Evolutionary conservation across 2,329 filamentous ascomycete genomes (phyloP).

Genomic region (Diaporthe nobilis): DNA sequence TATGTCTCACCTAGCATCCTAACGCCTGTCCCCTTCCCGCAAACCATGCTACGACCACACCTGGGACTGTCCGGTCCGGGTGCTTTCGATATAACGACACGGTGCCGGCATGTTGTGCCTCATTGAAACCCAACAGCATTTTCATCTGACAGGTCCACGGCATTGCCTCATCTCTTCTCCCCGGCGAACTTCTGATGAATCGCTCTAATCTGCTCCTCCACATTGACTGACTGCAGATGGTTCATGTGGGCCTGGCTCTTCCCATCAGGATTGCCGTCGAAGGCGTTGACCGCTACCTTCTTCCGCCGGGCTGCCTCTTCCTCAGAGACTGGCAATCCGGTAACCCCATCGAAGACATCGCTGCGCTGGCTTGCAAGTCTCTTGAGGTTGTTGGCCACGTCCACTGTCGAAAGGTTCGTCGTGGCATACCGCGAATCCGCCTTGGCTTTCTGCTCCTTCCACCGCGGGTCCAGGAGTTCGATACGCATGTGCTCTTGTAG

Average conservation of each 20-base stretch:
- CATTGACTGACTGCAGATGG: slow-evolving; percentile 78
- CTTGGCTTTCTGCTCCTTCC: slow-evolving; percentile 96
- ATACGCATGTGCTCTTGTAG: slow-evolving; percentile 95
- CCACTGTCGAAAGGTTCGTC: slow-evolving; percentile 87
- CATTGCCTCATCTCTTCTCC: slow-evolving; percentile 48
- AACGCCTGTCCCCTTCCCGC: slow-evolving; percentile 1
- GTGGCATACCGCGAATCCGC: slow-evolving; percentile 86
- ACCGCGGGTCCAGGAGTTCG: slow-evolving; percentile 91
- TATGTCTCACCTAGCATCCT: slow-evolving; percentile 38
- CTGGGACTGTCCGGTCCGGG: neutral
- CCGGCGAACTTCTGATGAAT: slow-evolving; percentile 69
- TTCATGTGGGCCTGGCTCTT: slow-evolving; percentile 67
- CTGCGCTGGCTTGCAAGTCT: slow-evolving; percentile 90
- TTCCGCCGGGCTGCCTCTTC: slow-evolving; percentile 84
- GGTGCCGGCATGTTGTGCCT: slow-evolving; percentile 1
- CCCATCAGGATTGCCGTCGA: slow-evolving; percentile 75
- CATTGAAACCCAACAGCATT: neutral
- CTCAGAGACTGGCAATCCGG: slow-evolving; percentile 77
- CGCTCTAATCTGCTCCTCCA: slow-evolving; percentile 86
- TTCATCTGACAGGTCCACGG: neutral
- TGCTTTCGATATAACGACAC: neutral
- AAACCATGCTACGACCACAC: neutral
- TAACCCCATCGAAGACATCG: slow-evolving; percentile 86
- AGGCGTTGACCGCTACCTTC: slow-evolving; percentile 75
- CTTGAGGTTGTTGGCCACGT: slow-evolving; percentile 95